Evolutionary conservation across 352 stramenopile genomes (phyloP), one percentile per base, ranked within the genome.

Genomic region (Proteromonas lacertae): DNA sequence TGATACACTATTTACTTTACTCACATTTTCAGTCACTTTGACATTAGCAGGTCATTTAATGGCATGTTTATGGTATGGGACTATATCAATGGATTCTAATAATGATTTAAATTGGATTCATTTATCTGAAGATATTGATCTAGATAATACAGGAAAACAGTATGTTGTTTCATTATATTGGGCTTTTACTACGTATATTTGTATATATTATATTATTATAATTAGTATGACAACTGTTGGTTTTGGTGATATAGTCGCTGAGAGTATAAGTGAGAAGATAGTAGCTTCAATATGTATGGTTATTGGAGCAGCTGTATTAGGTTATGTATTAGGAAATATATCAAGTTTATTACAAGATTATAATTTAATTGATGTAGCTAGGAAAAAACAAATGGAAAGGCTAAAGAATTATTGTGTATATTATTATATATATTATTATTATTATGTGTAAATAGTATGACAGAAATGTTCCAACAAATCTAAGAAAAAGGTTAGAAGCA

Each of bases 181-280:
- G 2, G 14, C 20, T 8, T 13, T 39, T n/a, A 14, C 8, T n/a
- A 39, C 34, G n/a, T n/a, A n/a, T n/a, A n/a, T n/a, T n/a, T n/a
- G n/a, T n/a, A n/a, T n/a, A n/a, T n/a, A n/a, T n/a, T n/a, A n/a
- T n/a, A n/a, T n/a, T n/a, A n/a, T n/a, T n/a, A n/a, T n/a, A n/a
- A n/a, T n/a, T n/a, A n/a, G n/a, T 13, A 39, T 39, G 34, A 3
- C 23, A n/a, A 23, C 34, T n/a, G 14, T 39, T 4, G 34, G 34
- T 2, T 39, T 21, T 17, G 34, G 34, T n/a, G 34, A 39, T 24
- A 46, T 46, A 14, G 23, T 26, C 5, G 41, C 4, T 1, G 29
- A 18, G 4, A 46, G 29, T 4, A 21, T 24, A 20, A 2, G 6
- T 13, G 41, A 46, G 35, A 8, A 34, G 1, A 14, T 42, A 2